Evolutionary conservation across 371 early-diverging fungal species (phyloP).

Genomic region (Rhizopus arrhizus): DNA sequence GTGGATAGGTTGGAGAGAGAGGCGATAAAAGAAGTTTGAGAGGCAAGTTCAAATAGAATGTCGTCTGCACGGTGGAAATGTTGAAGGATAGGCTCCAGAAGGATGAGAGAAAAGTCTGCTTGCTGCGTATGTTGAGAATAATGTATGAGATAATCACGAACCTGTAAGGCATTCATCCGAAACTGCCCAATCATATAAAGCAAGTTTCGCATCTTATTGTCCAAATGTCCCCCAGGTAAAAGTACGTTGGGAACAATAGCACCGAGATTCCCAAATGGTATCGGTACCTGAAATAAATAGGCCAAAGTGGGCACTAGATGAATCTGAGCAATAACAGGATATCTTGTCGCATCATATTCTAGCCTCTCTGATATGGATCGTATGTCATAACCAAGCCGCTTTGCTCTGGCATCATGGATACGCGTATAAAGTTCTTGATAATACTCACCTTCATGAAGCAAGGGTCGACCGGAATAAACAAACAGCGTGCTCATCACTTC

Average conservation of each 20-base stretch:
- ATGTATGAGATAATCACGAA: constrained; percentile 67
- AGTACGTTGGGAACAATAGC: constrained; percentile 76
- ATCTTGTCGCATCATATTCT: constrained; percentile 32
- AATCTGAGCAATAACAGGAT: constrained; percentile 73
- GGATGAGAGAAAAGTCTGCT: constrained; percentile 33
- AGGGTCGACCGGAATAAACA: constrained; percentile 64
- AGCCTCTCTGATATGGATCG: constrained; percentile 16
- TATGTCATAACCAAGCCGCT: constrained; percentile 35
- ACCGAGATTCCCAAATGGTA: constrained; percentile 87
- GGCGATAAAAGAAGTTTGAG: constrained; percentile 35
- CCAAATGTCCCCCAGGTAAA: constrained; percentile 17
- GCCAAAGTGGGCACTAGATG: constrained; percentile 83
- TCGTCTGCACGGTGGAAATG: constrained; percentile 35
- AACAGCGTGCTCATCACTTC: constrained; percentile 89
- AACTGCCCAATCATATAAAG: constrained; percentile 58
- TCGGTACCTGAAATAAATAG: constrained; percentile 71
- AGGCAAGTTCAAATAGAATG: constrained; percentile 22
- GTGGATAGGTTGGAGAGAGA: constrained; percentile 35
- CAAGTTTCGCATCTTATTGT: constrained; percentile 41
- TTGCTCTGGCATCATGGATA: constrained; percentile 29
- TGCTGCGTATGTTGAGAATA: constrained; percentile 44
- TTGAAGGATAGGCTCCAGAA: constrained; percentile 23
- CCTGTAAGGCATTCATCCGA: constrained; percentile 79
- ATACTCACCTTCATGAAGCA: constrained; percentile 25
- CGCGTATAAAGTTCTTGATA: constrained; percentile 20